Evolutionary conservation across 805 yeast species (phyloP), one percentile per base, ranked within the genome.

Genomic region (Metschnikowia baotianmanensis): DNA sequence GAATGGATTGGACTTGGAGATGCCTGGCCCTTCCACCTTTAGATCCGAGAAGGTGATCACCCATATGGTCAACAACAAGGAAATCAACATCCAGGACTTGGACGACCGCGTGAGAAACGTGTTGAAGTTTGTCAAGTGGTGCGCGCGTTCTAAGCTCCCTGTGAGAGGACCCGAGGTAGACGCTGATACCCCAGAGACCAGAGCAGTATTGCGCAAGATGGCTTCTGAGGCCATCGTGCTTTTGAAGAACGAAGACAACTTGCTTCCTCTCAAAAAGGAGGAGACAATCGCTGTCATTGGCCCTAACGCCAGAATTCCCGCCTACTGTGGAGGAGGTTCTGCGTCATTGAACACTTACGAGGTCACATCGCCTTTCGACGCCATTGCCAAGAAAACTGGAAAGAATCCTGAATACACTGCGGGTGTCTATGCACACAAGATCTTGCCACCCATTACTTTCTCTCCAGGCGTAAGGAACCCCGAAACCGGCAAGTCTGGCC

Each of bases 301-400:
- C 3, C 83, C 83, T 25, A 78, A 76, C 47, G 83, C 77, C 16
- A 74, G 66, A 47, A 60, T 58, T 25, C 64, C 76, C 16, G 65
- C 71, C 28, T 70, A 65, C 47, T 72, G 77, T 9, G 84, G 86
- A 41, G 85, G 85, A 45, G 86, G 86, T 11, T 78, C 83, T n/a
- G 83, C 84, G 23, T 65, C 78, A 10, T 59, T 76, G 48, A 55
- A 61, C 9, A 72, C 80, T 5, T 67, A 74, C 49, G 75, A 78
- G 56, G 63, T 68, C n/a, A 63, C 74, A 10, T 59, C 78, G 12
- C 80, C 80, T 2, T 69, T 56, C 37, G 72, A 76, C 11, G 80
- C 76, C 15, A 71, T 78, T 41, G 47, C 55, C 10, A 43, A 56
- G 9, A 63, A 63, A 43, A 42, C 63, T 33, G 21, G 37, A 27